Conservation (phyloP, 2,329 filamentous ascomycete species). For the Exophiala mesophila region DNA sequence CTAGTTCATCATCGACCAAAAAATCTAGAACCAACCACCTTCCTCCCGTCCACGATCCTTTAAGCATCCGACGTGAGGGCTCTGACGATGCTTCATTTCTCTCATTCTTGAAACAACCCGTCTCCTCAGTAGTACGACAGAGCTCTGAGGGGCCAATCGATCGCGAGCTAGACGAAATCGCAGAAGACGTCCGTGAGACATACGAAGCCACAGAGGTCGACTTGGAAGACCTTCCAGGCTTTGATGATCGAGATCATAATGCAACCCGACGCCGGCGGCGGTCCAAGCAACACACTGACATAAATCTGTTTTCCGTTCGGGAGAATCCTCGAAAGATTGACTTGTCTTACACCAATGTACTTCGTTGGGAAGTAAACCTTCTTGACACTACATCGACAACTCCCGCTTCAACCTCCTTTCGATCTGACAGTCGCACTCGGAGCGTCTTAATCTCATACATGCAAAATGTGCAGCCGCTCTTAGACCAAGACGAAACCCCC, state of each 20-base stretch:
- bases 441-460: constrained; percentile 38
- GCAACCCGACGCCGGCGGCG: no score
- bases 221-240: background rate
- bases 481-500: constrained; percentile 13
- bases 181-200: background rate
- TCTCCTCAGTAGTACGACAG: no score
- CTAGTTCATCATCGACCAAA: no score
- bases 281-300: background rate
- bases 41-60: no score
- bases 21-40: no score
- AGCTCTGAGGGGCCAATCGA: no score
- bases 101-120: no score
- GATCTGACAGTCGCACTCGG: constrained; percentile 20
- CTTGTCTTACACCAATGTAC: constrained; percentile 15
- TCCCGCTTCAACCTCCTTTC: constrained; percentile 26
- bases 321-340: constrained; percentile 8
- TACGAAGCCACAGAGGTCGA: background rate
- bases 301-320: background rate
- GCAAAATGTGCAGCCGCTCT: constrained; percentile 30
- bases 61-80: no score
- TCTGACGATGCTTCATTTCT: no score
- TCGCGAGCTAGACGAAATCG: no score
- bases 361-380: constrained; percentile 9
- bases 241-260: background rate
- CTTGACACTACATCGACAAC: background rate